These are phyloP conservation scores for Acacia confusa DNA, from an alignment of 306 rosid species.

Conservation along the genomic window DNA sequence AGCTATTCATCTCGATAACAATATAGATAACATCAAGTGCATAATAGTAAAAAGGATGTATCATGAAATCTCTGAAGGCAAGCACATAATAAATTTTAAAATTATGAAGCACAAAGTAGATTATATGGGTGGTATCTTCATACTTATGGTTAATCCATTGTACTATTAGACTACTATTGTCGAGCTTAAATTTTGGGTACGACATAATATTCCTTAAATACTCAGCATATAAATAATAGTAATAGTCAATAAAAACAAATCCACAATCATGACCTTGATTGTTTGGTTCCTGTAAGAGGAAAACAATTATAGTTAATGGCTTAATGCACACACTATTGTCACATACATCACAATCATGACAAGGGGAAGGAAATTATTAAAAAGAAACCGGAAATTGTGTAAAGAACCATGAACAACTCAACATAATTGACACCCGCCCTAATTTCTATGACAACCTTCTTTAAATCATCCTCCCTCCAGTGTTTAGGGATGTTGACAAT, in stretches of 20 bases:
- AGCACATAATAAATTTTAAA: constrained; percentile 1
- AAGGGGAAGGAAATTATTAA: constrained; percentile 6
- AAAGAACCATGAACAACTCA: constrained; percentile 61
- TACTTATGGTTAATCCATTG: constrained; percentile 79
- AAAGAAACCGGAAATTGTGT: not conserved
- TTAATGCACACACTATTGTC: constrained; percentile 25
- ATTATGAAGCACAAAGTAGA: constrained; percentile 5
- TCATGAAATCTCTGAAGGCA: not conserved
- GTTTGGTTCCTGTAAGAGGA: constrained; percentile 52
- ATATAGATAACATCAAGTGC: not conserved
- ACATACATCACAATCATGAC: not conserved
- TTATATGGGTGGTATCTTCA: constrained; percentile 61
- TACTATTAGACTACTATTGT: constrained; percentile 61
- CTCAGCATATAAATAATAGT: constrained; percentile 71
- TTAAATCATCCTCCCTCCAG: constrained; percentile 64
- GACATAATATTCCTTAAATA: constrained; percentile 71
- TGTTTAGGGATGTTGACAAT: constrained; percentile 71
- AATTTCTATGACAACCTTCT: constrained; percentile 45
- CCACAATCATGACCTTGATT: constrained; percentile 58
- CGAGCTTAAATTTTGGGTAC: constrained; percentile 64
- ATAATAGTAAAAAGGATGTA: not conserved
- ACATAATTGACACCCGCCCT: constrained; percentile 72
- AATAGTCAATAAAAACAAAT: constrained; percentile 63
- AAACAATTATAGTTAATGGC: constrained; percentile 9
- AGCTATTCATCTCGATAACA: not conserved